Evolutionary conservation across 768 basidiomycete genomes (phyloP), one percentile per base, ranked within the genome.

Genomic region (Chalciporus sphaerocephalus): DNA sequence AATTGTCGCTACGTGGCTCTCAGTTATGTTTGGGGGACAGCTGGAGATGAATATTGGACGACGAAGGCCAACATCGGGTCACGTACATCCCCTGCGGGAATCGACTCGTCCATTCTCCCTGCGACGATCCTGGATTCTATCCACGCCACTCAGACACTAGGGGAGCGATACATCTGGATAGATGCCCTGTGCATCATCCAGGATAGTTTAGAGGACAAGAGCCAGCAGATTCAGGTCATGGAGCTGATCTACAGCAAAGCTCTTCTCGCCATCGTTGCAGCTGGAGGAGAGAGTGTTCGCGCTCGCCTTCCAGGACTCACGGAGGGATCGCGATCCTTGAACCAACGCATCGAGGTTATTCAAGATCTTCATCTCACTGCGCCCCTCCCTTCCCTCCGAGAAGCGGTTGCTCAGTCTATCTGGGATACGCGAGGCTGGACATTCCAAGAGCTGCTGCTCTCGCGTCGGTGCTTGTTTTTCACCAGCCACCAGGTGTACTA

Each of bases 381-480:
- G 17, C 57, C 57, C 3, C 51, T 61, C 13, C 42, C 57, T 5
- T 20, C 53, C 9, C 49, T 47, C 1, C 4, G 11, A 2, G 57
- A 53, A 11, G 45, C 30, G 5, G 20, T 46, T 3, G 13, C 15
- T 6, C 48, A 46, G 2, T 49, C 57, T 3, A 22, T 17, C 6
- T 61, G 60, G 59, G 16, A 45, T 10, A 53, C 44, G 15, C 48
- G 59, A 12, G 59, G 54, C 4, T 60, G 59, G 59, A 60, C 60
- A 4, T 59, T 49, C 23, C 59, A 61, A 27, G 59, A 60, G 15
- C 24, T 23, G 0, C 3, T 53, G 3, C 51, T 61, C 13, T 60
- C 59, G 10, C 51, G 47, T 13, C 60, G 59, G 2, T 54, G 60
- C 1, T 20, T 59, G 15, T 56, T 41, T 34, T 53, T 58, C 39